These are phyloP conservation scores for Trichophyton schoenleinii DNA, from an alignment of 2,329 filamentous ascomycete genomes.

Conservation along the genomic window DNA sequence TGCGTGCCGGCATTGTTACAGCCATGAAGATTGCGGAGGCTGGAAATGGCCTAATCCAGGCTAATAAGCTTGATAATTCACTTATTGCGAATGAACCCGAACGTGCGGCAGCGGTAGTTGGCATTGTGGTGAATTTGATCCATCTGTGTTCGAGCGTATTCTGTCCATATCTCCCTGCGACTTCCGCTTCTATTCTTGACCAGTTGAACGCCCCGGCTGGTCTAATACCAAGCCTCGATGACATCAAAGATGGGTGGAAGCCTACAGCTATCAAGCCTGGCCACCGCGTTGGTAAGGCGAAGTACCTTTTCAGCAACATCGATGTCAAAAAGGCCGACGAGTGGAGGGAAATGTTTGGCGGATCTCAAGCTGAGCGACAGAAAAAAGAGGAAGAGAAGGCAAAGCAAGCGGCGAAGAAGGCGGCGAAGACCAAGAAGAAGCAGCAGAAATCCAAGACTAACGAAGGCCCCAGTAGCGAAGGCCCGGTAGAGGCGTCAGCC, in stretches of 20 bases:
- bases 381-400: constrained; percentile 52
- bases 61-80: constrained; percentile 49
- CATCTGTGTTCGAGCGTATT: constrained; percentile 69
- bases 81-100: constrained; percentile 48
- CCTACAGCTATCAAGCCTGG: constrained; percentile 49
- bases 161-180: constrained; percentile 76
- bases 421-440: constrained; percentile 13
- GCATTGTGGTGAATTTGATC: constrained; percentile 70
- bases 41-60: constrained; percentile 49
- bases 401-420: constrained; percentile 26
- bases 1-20: constrained; percentile 42
- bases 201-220: constrained; percentile 55
- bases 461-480: constrained; percentile 3
- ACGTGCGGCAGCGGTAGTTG: constrained; percentile 52
- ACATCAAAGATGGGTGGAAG: constrained; percentile 49
- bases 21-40: constrained; percentile 47
- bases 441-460: constrained; percentile 4
- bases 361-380: constrained; percentile 52
- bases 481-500: constrained; percentile 24
- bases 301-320: constrained; percentile 72
- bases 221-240: constrained; percentile 45
- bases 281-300: constrained; percentile 69
- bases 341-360: constrained; percentile 66
- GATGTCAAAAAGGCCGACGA: constrained; percentile 69
- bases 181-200: constrained; percentile 57